These are phyloP conservation scores for Tephrocybe sp. DNA, from an alignment of 768 basidiomycete species.

Conservation along the genomic window DNA sequence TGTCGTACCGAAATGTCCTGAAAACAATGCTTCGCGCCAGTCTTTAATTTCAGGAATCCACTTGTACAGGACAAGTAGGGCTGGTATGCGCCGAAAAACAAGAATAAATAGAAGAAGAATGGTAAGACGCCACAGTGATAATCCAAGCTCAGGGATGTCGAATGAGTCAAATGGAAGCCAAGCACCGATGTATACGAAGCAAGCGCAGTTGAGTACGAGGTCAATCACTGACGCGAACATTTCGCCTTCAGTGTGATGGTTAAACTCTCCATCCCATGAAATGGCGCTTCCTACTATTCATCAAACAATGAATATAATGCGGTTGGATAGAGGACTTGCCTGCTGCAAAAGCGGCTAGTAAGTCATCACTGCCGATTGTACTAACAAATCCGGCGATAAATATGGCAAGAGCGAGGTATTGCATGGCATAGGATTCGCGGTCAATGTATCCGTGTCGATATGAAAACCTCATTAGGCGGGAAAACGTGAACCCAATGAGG, in stretches of 20 bases:
- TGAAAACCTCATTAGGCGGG: conserved; percentile 70
- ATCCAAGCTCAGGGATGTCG: conserved; percentile 51
- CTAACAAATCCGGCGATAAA: conserved; percentile 76
- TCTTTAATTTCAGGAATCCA: conserved; percentile 86
- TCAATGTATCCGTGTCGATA: conserved; percentile 65
- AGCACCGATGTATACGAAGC: conserved; percentile 86
- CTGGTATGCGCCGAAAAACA: conserved; percentile 75
- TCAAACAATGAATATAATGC: conserved; percentile 7
- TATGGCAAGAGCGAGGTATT: conserved; percentile 71
- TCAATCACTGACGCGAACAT: conserved; percentile 90
- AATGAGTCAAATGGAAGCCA: conserved; percentile 73
- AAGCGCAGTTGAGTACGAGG: conserved; percentile 76
- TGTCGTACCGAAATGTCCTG: conserved; percentile 78
- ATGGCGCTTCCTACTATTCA: conserved; percentile 39
- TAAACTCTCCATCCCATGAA: conserved; percentile 88
- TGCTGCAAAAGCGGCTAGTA: conserved; percentile 85
- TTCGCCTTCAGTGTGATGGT: conserved; percentile 77
- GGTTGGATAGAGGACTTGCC: conserved; percentile 34
- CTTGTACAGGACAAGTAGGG: conserved; percentile 70
- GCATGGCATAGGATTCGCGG: conserved; percentile 83
- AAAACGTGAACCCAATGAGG: conserved; percentile 58
- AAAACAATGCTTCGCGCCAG: conserved; percentile 86
- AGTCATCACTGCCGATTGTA: conserved; percentile 81
- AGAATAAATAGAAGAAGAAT: conserved; percentile 67
- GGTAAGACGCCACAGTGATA: conserved; percentile 69